Evolutionary conservation across 2,329 filamentous ascomycete species (phyloP), one percentile per base, ranked within the genome.

Genomic region (Fusarium redolens): DNA sequence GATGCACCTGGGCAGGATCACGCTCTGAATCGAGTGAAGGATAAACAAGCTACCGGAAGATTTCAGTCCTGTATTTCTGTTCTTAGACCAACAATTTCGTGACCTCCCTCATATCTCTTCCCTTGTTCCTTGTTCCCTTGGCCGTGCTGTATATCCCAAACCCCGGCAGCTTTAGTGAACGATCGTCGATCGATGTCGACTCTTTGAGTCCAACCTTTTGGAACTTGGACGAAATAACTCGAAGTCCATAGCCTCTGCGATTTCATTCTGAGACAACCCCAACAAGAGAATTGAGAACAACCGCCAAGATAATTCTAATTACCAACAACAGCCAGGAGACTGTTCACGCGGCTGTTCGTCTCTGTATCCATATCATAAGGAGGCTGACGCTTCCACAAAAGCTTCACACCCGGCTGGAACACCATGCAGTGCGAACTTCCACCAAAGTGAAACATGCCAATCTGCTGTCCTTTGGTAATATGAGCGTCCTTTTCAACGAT

Each of bases 381-480:
- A 0, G 33, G 62, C 2, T 13, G 22, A 1, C 33, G 25, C 5
- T 28, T 20, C n/a, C 65, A 67, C 0, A 30, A 0, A 5, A 67
- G 33, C 52, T 67, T 33, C 0, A 68, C 37, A 2, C 20, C 31
- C 4, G 47, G 35, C 6, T 31, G 20, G 3, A 68, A 68, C 0
- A 68, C 40, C 56, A 68, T 45, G 14, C 56, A 68, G 22, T 68
- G 43, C 7, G 41, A 31, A 5, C 56, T 68, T 0, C 64, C 65
- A 0, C 65, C 65, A 20, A 68, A 68, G 30, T 68, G 65, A 14
- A 68, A 68, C 63, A 62, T 68, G 12, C 65, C 65, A 7, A 68
- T 54, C 14, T 62, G 25, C 9, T 68, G 18, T 1, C 56, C 65
- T 7, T 68, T 68, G 0, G 15, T 28, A 0, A 68, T 35, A 3